Percentiles rank a stretch among this genome's conserved stretches.
These are phyloP conservation scores for Parmelia sp. DNA, from an alignment of 495 filamentous ascomycete genomes.

Conservation along the genomic window DNA sequence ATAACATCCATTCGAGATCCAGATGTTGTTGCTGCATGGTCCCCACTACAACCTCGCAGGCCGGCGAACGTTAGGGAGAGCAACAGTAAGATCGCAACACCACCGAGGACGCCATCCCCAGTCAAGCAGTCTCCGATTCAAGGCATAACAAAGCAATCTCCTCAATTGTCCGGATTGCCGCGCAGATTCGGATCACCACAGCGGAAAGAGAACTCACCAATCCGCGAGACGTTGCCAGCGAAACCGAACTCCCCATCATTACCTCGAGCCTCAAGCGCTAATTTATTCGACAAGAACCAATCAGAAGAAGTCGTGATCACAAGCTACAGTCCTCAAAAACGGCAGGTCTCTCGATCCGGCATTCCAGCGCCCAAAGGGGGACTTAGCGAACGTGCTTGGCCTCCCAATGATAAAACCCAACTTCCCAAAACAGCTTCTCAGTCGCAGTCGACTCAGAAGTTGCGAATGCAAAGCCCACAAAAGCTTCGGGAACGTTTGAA, in stretches of 20 bases:
- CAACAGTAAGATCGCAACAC: constrained; percentile 24
- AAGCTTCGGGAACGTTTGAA: constrained; percentile 88
- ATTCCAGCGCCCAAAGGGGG: constrained; percentile 47
- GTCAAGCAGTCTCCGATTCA: constrained; percentile 10
- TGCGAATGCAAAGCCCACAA: constrained; percentile 83
- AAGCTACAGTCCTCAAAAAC: constrained; percentile 39
- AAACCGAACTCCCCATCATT: constrained; percentile 13
- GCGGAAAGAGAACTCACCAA: constrained; percentile 24
- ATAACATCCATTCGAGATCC: constrained; percentile 48
- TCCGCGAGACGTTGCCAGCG: neutral
- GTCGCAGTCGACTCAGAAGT: constrained; percentile 47
- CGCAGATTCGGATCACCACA: constrained; percentile 21
- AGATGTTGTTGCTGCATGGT: constrained; percentile 27
- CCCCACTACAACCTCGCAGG: constrained; percentile 33
- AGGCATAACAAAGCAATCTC: constrained; percentile 14
- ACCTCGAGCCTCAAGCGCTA: constrained; percentile 28
- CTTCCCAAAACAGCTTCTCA: constrained; percentile 33
- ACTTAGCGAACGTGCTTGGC: constrained; percentile 47
- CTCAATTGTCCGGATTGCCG: constrained; percentile 21
- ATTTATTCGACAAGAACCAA: constrained; percentile 33
- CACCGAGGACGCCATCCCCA: constrained; percentile 23
- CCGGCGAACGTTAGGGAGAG: constrained; percentile 10
- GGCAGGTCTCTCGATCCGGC: constrained; percentile 44
- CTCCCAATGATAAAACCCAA: constrained; percentile 35
- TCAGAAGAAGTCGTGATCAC: constrained; percentile 38